phyloP scores from a whole-genome alignment of 2,329 filamentous ascomycete genomes.

The Eutypa lata region DNA sequence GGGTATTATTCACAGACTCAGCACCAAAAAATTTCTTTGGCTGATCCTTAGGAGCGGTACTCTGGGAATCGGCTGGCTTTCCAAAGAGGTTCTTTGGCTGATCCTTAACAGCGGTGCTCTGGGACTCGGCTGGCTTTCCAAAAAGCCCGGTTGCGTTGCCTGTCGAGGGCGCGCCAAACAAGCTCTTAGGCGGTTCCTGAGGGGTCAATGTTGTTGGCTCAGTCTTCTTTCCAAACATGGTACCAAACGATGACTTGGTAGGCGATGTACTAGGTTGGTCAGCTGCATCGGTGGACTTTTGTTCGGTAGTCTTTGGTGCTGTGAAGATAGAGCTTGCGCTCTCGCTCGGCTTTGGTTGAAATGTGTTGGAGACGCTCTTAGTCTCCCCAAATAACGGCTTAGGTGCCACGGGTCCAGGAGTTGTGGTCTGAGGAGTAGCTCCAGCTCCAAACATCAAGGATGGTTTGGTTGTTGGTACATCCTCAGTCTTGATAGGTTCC shows the following conservation, averaged over 20 bases:
- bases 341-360: conserved; percentile 17
- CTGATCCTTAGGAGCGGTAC: too few relatives aligned
- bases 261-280: conserved; percentile 13
- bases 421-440: conserved; percentile 5
- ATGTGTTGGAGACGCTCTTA: conserved; percentile 11
- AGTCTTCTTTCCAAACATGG: conserved; percentile 4
- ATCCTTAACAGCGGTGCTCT: conserved; percentile 2
- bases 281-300: conserved; percentile 5
- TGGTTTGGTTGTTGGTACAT: conserved; percentile 25
- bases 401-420: conserved; percentile 5
- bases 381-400: conserved; percentile 18
- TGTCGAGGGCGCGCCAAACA: conserved; percentile 5
- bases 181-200: conserved; percentile 11
- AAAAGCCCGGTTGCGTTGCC: background rate
- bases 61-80: background rate
- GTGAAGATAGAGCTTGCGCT: conserved; percentile 19
- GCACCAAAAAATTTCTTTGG: too few relatives aligned
- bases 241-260: conserved; percentile 12
- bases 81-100: background rate
- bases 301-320: conserved; percentile 1
- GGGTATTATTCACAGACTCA: background rate
- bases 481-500: conserved; percentile 20
- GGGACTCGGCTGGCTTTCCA: background rate
- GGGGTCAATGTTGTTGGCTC: conserved; percentile 6
- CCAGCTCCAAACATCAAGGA: conserved; percentile 18